Conservation (phyloP, 257 asterid genomes). For the Thymus mandschuricus region DNA sequence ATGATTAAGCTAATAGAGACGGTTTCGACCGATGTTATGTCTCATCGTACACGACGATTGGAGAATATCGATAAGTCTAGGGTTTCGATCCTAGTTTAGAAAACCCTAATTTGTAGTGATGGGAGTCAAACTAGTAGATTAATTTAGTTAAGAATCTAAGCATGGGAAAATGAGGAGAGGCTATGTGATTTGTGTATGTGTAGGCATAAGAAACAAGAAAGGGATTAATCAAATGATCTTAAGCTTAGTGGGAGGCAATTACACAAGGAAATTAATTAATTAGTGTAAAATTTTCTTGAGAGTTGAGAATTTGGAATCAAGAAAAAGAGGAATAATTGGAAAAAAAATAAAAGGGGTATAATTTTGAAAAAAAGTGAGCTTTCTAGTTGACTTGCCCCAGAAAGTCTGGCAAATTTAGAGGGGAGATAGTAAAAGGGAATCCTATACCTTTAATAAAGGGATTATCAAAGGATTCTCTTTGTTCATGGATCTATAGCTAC, state of each 20-base stretch:
- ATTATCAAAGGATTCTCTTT: slow-evolving; percentile 34
- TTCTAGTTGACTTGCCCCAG: slow-evolving; percentile 85
- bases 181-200: slow-evolving; percentile 1
- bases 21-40: background rate
- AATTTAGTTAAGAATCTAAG: slow-evolving; percentile 29
- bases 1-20: background rate
- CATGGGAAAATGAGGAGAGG: slow-evolving; percentile 34
- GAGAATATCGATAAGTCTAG: background rate
- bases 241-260: slow-evolving; percentile 30
- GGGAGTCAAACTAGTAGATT: slow-evolving; percentile 37
- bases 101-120: slow-evolving; percentile 26
- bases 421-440: slow-evolving; percentile 58
- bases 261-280: background rate
- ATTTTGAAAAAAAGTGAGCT: slow-evolving; percentile 41
- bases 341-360: slow-evolving; percentile 24
- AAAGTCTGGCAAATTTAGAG: slow-evolving; percentile 69
- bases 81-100: background rate
- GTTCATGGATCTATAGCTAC: slow-evolving; percentile 40
- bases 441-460: slow-evolving; percentile 57
- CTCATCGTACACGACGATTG: background rate
- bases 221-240: slow-evolving; percentile 15
- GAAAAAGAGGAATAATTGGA: slow-evolving; percentile 45
- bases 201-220: slow-evolving; percentile 25
- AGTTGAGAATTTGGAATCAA: slow-evolving; percentile 32
- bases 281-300: slow-evolving; percentile 17